Conservation (phyloP, 495 filamentous ascomycete genomes). For the Penicillium coffeae region DNA sequence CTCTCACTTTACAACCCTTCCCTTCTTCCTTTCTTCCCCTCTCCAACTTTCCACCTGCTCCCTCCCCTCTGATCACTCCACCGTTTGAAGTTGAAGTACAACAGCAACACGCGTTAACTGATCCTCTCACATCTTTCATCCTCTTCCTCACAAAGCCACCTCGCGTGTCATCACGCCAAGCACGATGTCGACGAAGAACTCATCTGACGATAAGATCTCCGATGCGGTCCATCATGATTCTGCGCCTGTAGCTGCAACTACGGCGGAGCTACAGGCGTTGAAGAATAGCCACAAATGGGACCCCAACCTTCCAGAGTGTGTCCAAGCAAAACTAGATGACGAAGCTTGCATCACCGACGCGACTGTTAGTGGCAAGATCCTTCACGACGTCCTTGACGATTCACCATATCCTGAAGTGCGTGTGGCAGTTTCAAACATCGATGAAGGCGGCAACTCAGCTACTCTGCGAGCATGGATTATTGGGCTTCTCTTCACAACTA, state of each 20-base stretch:
- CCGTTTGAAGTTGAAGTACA: no score
- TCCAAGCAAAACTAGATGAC: neutral
- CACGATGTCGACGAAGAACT: no score
- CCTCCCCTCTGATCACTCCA: no score
- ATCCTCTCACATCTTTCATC: no score
- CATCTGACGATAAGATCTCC: no score
- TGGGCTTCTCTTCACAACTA: conserved; percentile 61
- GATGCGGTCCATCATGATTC: neutral
- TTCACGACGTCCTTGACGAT: conserved; percentile 54
- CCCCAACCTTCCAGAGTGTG: neutral
- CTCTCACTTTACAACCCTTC: no score
- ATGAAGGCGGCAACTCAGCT: conserved; percentile 63
- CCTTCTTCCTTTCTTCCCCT: no score
- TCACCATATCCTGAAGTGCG: conserved; percentile 66
- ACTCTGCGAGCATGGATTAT: conserved; percentile 71
- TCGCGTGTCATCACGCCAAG: no score
- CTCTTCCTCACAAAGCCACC: no score
- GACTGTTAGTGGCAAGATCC: neutral
- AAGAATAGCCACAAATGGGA: neutral
- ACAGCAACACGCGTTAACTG: no score
- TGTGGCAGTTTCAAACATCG: conserved; percentile 45
- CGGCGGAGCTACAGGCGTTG: neutral
- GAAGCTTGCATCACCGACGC: neutral
- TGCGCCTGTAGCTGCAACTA: neutral
- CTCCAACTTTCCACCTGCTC: no score